Evolutionary conservation across 441 rosid species (phyloP), one percentile per base, ranked within the genome.

Genomic region (Francoa sonchifolia): DNA sequence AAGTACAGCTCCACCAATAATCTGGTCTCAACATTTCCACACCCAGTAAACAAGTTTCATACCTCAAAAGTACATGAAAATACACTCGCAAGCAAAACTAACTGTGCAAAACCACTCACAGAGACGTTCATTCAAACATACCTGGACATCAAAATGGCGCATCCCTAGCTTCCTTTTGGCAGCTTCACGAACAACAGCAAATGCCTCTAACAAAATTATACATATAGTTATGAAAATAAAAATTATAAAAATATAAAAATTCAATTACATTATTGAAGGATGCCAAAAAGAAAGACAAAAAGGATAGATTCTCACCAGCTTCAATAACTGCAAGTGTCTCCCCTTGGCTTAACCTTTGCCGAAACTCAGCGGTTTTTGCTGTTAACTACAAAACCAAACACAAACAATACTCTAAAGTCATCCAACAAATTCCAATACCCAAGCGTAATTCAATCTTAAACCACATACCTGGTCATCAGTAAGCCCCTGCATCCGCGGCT

Each of bases 81-180:
- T 23, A 19, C 25, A 27, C 6, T 20, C 23, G 33, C 41, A 25
- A 3, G 16, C 10, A 41, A 8, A 38, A 0, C 22, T 14, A 11
- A 12, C 33, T 7, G 33, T 18, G 21, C 33, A 16, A 31, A 20
- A 13, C 2, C 1, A 5, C 6, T 15, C 32, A 31, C 26, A 13
- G 36, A 19, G 16, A 21, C 10, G 38, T 3, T 4, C 8, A 19
- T 15, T 9, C 19, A 48, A 16, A 42, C 48, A 47, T 53, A 84
- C 95, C 94, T 79, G 97, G 65, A 81, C 97, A 33, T 89, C 97
- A 75, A 89, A 89, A 72, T 81, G 95, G 59, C 95, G 95, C 95
- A 89, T 84, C 33, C 94, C 92, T 70, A 89, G 94, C 52, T 81
- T 79, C 73, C 97, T 79, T 55, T 53, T 81, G 26, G 95, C 95